Evolutionary conservation across 2,329 filamentous ascomycete species (phyloP), one percentile per base, ranked within the genome.

Genomic region (Nemania diffusa): DNA sequence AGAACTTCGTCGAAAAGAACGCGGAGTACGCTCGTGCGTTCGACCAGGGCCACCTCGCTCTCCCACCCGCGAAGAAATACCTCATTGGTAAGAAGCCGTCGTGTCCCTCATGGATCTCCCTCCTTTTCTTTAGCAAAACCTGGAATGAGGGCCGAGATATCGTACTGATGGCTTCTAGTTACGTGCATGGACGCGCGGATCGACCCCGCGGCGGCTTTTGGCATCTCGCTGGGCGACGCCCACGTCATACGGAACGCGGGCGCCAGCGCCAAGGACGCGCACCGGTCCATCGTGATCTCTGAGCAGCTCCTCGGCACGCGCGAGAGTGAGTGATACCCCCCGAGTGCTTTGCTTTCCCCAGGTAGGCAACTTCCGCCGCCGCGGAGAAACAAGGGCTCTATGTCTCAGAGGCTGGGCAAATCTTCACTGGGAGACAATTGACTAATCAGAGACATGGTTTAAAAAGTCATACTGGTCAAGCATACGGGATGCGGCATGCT

Each of bases 181-280:
- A 92, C 91, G 0, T 96, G 92, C 79, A 96, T 96, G 92, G 92
- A 96, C 75, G 91, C 92, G 5, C 88, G 92, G 58, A 82, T 90
- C 72, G 85, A 95, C 73, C 88, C 92, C 0, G 85, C 88, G 2
- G 81, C 85, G 13, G 90, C 90, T 1, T 90, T 93, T 61, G 90
- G 90, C 8, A 90, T 94, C 64, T 81, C 85, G 22, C 85, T 92
- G 20, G 92, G 92, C 46, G 91, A 94, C 70, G 92, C 92, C 0
- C 92, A 96, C 78, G 87, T 94, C 34, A 90, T 94, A 67, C 88
- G 92, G 65, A 94, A 94, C 71, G 91, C 90, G 9, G 90, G 90
- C 2, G 91, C 83, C 0, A 88, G 85, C 17, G 90, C 87, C 1
- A 80, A 83, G 42, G 92, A 95, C 64, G 91, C 90, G 0, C 83